Conservation (phyloP, 768 basidiomycete species). For the Lactifluus piperatus region DNA sequence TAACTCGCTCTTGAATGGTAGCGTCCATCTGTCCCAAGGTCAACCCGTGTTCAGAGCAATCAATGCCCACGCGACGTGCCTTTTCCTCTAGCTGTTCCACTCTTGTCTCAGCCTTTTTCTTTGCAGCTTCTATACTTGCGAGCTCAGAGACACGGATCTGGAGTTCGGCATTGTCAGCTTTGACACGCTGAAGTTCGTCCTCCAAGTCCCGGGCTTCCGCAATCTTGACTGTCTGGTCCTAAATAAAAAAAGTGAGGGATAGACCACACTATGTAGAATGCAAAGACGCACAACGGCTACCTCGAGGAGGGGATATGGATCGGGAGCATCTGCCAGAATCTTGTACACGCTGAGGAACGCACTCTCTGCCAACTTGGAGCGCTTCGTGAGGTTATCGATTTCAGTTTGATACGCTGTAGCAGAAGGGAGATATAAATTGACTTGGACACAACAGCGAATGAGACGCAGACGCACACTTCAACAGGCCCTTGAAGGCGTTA, state of each 20-base stretch:
- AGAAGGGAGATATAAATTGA: neutral
- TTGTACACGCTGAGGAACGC: slow-evolving; percentile 98
- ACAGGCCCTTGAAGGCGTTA: slow-evolving; percentile 77
- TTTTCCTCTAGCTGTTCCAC: slow-evolving; percentile 78
- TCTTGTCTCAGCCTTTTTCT: slow-evolving; percentile 66
- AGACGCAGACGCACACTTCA: slow-evolving; percentile 56
- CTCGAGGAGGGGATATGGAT: slow-evolving; percentile 94
- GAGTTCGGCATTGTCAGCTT: slow-evolving; percentile 78
- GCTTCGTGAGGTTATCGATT: slow-evolving; percentile 90
- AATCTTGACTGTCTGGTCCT: slow-evolving; percentile 92
- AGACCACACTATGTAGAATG: neutral
- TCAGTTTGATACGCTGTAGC: slow-evolving; percentile 84
- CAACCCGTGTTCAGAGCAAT: neutral
- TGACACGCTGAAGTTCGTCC: slow-evolving; percentile 57
- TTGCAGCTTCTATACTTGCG: slow-evolving; percentile 51
- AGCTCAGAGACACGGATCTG: slow-evolving; percentile 62
- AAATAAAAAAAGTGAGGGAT: neutral
- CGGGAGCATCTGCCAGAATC: slow-evolving; percentile 90
- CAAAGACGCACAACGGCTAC: slow-evolving; percentile 65
- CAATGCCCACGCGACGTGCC: slow-evolving; percentile 33
- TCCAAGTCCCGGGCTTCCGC: slow-evolving; percentile 76
- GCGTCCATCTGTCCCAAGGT: slow-evolving; percentile 77
- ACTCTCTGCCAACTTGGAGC: slow-evolving; percentile 87
- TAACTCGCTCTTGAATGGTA: slow-evolving; percentile 80
- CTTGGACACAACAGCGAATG: neutral